Evolutionary conservation across 768 basidiomycete species (phyloP).

Genomic region (Xerocomellus amylosporus): DNA sequence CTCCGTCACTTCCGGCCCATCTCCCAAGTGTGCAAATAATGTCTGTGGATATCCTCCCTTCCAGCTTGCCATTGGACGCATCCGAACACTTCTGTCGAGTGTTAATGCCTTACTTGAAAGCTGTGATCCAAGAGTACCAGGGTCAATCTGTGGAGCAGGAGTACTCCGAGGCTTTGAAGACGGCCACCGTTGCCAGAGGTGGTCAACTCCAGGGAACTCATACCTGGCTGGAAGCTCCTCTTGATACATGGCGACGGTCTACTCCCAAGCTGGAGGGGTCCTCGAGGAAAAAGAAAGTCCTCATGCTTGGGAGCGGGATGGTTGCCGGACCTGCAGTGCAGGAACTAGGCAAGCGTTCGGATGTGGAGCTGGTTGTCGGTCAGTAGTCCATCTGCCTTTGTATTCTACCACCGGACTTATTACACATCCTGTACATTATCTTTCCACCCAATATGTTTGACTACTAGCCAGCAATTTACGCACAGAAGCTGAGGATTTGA

Average conservation of each 20-base stretch:
- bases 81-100: conserved; percentile 70
- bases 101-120: conserved; percentile 65
- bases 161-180: conserved; percentile 45
- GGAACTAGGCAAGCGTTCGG: conserved; percentile 57
- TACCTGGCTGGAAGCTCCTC: conserved; percentile 53
- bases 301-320: conserved; percentile 93
- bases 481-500: conserved; percentile 51
- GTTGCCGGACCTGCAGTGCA: conserved; percentile 88
- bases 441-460: conserved; percentile 1
- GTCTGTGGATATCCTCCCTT: conserved; percentile 88
- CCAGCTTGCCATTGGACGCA: conserved; percentile 79
- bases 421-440: conserved; percentile 8
- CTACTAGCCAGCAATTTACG: conserved; percentile 69
- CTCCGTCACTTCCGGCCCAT: conserved; percentile 39
- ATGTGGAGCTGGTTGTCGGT: conserved; percentile 87
- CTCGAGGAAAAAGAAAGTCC: conserved; percentile 55
- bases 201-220: conserved; percentile 57
- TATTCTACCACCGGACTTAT: conserved; percentile 17
- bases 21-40: conserved; percentile 72
- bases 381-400: conserved; percentile 29
- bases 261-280: conserved; percentile 1
- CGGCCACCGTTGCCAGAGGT: conserved; percentile 65
- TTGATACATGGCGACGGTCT: conserved; percentile 42
- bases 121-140: conserved; percentile 46
- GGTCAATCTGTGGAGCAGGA: conserved; percentile 29